Percentiles rank a stretch among this genome's conserved stretches.
Conservation (phyloP, 257 asterid genomes). For the Penstemon barbatus region DNA sequence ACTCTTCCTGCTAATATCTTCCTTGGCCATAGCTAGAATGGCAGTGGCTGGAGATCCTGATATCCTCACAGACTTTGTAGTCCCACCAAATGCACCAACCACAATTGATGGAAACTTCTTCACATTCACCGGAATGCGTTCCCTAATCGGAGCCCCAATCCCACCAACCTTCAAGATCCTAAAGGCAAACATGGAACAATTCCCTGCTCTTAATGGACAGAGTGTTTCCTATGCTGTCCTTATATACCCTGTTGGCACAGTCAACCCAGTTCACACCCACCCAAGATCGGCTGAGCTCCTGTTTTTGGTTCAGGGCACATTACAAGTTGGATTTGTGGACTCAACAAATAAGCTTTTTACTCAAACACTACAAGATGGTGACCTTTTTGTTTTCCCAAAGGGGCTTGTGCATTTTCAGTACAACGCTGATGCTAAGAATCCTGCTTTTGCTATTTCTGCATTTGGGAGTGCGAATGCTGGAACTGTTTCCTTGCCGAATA, state of each 20-base stretch:
- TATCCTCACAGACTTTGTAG: slow-evolving; percentile 47
- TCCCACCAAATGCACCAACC: slow-evolving; percentile 29
- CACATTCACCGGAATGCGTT: slow-evolving; percentile 51
- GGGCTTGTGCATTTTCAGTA: slow-evolving; percentile 56
- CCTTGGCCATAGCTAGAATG: slow-evolving; percentile 20
- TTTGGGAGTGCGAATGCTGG: slow-evolving; percentile 62
- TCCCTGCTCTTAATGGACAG: slow-evolving; percentile 51
- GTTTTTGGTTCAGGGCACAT: slow-evolving; percentile 42
- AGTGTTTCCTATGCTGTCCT: slow-evolving; percentile 56
- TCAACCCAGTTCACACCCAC: slow-evolving; percentile 64
- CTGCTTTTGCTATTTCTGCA: slow-evolving; percentile 50
- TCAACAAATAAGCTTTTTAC: slow-evolving; percentile 44
- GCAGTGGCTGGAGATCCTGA: slow-evolving; percentile 47
- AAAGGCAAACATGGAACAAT: slow-evolving; percentile 46
- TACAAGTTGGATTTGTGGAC: slow-evolving; percentile 60
- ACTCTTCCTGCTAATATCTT: slow-evolving; percentile 17
- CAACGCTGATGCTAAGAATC: slow-evolving; percentile 39
- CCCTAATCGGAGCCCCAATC: slow-evolving; percentile 35
- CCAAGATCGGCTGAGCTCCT: slow-evolving; percentile 66
- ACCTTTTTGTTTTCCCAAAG: slow-evolving; percentile 49
- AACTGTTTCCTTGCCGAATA: slow-evolving; percentile 45
- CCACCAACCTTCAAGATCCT: slow-evolving; percentile 42
- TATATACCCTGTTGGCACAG: slow-evolving; percentile 41
- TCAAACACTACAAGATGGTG: slow-evolving; percentile 46
- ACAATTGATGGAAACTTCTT: slow-evolving; percentile 38